Evolutionary conservation across 2,329 filamentous ascomycete species (phyloP).

Genomic region (Lachnum nothofagi): DNA sequence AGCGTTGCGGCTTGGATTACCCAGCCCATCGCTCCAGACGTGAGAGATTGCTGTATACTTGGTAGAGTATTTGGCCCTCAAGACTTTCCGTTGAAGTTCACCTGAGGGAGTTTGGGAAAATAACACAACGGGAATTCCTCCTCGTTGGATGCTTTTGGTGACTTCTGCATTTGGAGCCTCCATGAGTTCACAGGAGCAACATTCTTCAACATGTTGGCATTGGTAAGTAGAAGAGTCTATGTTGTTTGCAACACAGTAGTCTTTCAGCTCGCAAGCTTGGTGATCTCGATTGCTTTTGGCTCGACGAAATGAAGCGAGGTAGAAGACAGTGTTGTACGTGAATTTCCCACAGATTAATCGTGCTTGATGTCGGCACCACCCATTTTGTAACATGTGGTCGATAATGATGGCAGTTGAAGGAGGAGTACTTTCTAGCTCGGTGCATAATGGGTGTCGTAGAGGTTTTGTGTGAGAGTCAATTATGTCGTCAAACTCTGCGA

Average conservation of each 20-base stretch:
- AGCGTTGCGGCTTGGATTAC: conserved; percentile 14
- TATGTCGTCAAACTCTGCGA: not conserved
- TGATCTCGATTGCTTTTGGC: not conserved
- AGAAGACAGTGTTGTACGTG: not conserved
- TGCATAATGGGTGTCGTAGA: not conserved
- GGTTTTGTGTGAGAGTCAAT: not conserved
- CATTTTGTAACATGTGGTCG: not conserved
- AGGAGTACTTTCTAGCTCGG: not conserved
- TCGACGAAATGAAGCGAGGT: not conserved
- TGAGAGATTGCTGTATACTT: conserved; percentile 21
- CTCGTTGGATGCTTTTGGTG: conserved; percentile 1
- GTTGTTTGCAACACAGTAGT: conserved; percentile 2
- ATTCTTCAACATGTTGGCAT: not conserved
- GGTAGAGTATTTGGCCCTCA: conserved; percentile 21
- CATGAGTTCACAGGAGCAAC: not conserved
- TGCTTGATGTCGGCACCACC: conserved; percentile 1
- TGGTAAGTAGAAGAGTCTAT: not conserved
- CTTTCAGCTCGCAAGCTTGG: not conserved
- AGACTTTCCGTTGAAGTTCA: conserved; percentile 8
- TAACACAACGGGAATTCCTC: not conserved
- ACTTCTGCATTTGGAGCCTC: not conserved
- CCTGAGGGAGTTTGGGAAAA: not conserved
- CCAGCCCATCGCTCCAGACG: conserved; percentile 21
- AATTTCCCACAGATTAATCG: not conserved
- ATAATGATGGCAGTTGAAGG: not conserved